A percentile compares a stretch with the other conserved stretches of the same genome.
These are phyloP conservation scores for Elsinoe batatas DNA, from an alignment of 2,329 filamentous ascomycete species.

Conservation along the genomic window DNA sequence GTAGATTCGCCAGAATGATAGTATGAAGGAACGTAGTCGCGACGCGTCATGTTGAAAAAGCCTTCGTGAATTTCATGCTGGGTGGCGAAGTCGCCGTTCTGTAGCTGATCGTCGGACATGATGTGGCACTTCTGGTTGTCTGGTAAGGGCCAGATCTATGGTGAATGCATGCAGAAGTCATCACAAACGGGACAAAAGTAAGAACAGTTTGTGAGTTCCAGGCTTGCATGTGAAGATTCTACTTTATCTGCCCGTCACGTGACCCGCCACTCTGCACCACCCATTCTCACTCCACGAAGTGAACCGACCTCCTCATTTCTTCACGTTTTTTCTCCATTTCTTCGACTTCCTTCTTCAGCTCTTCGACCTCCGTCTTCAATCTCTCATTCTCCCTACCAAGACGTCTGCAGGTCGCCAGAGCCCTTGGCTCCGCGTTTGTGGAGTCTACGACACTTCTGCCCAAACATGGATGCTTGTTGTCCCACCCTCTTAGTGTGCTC, in stretches of 20 bases:
- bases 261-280: too few relatives aligned
- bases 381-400: constrained; percentile 25
- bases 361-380: constrained; percentile 43
- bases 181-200: too few relatives aligned
- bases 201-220: too few relatives aligned
- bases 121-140: not conserved
- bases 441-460: too few relatives aligned
- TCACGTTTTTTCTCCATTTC: constrained; percentile 43
- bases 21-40: not conserved
- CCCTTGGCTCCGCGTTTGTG: too few relatives aligned
- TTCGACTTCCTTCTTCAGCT: constrained; percentile 43
- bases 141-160: not conserved
- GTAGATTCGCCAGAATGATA: not conserved
- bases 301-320: not conserved
- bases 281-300: not conserved
- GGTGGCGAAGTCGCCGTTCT: not conserved
- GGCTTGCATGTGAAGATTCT: not conserved
- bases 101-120: not conserved
- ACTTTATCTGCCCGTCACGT: not conserved
- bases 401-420: too few relatives aligned
- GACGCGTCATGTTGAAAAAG: not conserved
- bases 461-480: too few relatives aligned
- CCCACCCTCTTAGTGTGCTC: too few relatives aligned
- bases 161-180: not conserved
- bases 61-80: not conserved